A percentile compares a stretch with the other conserved stretches of the same genome.
These are phyloP conservation scores for Backusella parvicylindrica DNA, from an alignment of 192 early-diverging fungal genomes.

Conservation along the genomic window DNA sequence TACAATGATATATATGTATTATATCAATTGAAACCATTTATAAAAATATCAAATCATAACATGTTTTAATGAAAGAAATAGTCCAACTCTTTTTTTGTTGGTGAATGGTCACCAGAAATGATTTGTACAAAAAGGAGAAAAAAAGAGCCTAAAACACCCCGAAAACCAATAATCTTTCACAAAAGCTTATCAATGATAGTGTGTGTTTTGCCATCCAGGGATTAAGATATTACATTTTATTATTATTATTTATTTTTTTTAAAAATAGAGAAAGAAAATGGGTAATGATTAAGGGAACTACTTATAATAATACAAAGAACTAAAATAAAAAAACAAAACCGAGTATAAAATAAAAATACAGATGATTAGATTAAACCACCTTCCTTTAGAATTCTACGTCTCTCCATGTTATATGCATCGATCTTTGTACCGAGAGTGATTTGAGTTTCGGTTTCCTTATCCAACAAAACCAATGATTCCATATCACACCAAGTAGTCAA, in stretches of 20 bases:
- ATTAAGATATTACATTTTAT: background rate
- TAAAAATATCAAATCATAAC: too few relatives aligned
- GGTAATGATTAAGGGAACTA: background rate
- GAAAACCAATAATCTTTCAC: background rate
- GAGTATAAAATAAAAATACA: conserved; percentile 4
- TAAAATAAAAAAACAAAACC: background rate
- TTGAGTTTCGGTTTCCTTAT: background rate
- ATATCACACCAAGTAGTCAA: conserved; percentile 28
- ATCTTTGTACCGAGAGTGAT: conserved; percentile 12
- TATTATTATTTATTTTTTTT: background rate
- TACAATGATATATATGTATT: too few relatives aligned
- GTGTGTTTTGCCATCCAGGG: background rate
- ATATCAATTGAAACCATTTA: too few relatives aligned
- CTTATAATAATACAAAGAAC: background rate
- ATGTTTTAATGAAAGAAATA: too few relatives aligned
- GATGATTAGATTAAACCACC: background rate
- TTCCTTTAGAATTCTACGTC: conserved; percentile 26
- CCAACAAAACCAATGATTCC: background rate
- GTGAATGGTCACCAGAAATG: background rate
- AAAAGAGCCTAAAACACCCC: background rate
- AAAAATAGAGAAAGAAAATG: background rate
- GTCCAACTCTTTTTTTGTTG: too few relatives aligned
- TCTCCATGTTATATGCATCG: conserved; percentile 28
- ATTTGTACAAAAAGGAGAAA: background rate
- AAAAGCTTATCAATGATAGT: background rate